Evolutionary conservation across 2,329 filamentous ascomycete species (phyloP).

Genomic region (Penicillium sp.): DNA sequence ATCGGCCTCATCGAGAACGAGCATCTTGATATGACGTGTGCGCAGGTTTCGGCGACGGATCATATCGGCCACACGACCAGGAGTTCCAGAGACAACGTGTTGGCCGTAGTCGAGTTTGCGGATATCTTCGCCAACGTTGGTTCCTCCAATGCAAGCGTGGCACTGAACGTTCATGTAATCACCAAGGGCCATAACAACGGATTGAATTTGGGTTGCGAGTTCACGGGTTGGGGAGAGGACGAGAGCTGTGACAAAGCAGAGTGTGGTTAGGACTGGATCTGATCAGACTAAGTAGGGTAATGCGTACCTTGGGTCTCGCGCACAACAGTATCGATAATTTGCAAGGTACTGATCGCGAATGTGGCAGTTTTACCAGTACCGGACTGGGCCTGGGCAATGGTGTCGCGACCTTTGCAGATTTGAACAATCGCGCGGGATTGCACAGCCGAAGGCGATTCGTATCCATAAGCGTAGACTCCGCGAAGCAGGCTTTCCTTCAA

Average conservation of each 20-base stretch:
- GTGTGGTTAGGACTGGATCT: conserved; percentile 9
- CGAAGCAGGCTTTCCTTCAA: conserved; percentile 96
- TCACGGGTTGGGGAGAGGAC: conserved; percentile 93
- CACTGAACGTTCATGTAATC: conserved; percentile 99
- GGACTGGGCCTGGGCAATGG: conserved; percentile 96
- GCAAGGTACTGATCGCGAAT: conserved; percentile 93
- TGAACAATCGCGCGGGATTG: conserved; percentile 98
- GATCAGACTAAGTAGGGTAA: background rate
- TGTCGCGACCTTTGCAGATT: conserved; percentile 98
- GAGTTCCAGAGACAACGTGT: conserved; percentile 96
- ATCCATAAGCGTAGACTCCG: conserved; percentile 97
- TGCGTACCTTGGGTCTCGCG: conserved; percentile 74
- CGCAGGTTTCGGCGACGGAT: conserved; percentile 96
- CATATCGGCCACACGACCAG: conserved; percentile 99
- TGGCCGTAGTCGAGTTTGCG: conserved; percentile 94
- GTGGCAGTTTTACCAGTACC: conserved; percentile 96
- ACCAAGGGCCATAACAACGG: conserved; percentile 96
- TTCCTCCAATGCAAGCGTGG: conserved; percentile 99
- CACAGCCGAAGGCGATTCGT: conserved; percentile 95
- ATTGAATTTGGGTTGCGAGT: conserved; percentile 98
- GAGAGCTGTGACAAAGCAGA: conserved; percentile 57
- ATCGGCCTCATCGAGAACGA: conserved; percentile 98
- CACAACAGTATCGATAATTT: conserved; percentile 90
- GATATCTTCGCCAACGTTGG: conserved; percentile 97
- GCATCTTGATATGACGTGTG: conserved; percentile 99